These are phyloP conservation scores for Paraphaeosphaeria sporulosa DNA, from an alignment of 2,329 filamentous ascomycete species.

Conservation along the genomic window DNA sequence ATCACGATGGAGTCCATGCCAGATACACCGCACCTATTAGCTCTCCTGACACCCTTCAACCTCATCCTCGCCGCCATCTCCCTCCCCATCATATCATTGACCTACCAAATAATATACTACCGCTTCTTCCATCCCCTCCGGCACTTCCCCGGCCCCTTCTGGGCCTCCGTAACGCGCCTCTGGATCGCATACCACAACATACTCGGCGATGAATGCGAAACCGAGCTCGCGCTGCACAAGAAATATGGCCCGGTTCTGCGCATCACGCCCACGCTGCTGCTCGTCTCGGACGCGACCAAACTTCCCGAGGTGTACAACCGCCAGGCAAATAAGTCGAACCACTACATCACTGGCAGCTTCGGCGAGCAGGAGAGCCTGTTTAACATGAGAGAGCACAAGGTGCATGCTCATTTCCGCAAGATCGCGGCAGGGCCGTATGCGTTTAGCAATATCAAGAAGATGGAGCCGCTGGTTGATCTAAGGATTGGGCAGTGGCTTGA, in stretches of 20 bases:
- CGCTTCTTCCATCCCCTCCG: slow-evolving; percentile 61
- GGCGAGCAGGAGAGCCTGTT: slow-evolving; percentile 64
- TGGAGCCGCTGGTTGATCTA: slow-evolving; percentile 64
- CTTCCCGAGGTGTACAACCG: slow-evolving; percentile 65
- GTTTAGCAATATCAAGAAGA: slow-evolving; percentile 65
- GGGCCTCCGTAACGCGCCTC: slow-evolving; percentile 59
- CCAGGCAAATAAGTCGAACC: slow-evolving; percentile 63
- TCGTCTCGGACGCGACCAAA: slow-evolving; percentile 63
- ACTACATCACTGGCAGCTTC: slow-evolving; percentile 67
- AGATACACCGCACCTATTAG: neutral
- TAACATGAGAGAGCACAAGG: slow-evolving; percentile 63
- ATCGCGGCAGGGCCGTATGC: slow-evolving; percentile 63
- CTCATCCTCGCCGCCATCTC: neutral
- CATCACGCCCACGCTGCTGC: slow-evolving; percentile 57
- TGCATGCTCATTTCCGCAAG: slow-evolving; percentile 63
- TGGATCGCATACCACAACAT: slow-evolving; percentile 63
- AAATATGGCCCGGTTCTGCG: slow-evolving; percentile 53
- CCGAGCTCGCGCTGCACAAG: slow-evolving; percentile 53
- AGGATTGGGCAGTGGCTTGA: slow-evolving; percentile 60
- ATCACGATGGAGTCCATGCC: neutral
- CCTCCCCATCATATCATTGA: neutral
- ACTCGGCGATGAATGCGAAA: slow-evolving; percentile 55
- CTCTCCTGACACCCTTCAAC: neutral
- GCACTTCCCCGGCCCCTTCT: slow-evolving; percentile 63
- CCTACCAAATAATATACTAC: slow-evolving; percentile 43